Conservation (phyloP, 2,329 filamentous ascomycete genomes). For the Pseudodiploospora longispora region DNA sequence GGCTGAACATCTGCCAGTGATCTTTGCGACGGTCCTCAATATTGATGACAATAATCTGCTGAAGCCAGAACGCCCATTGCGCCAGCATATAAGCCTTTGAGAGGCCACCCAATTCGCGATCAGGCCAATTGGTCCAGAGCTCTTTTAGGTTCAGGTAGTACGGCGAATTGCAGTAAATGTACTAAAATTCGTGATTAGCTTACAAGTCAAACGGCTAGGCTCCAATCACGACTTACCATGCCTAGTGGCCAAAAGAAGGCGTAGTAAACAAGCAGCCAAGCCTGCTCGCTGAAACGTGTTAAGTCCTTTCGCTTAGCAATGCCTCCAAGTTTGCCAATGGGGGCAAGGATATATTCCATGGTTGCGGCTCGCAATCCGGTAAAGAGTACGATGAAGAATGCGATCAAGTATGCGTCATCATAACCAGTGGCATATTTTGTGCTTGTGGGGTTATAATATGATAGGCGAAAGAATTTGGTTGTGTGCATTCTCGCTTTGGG, state of each 20-base stretch:
- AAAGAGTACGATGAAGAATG: conserved; percentile 74
- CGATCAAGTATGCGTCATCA: conserved; percentile 71
- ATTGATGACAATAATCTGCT: conserved; percentile 89
- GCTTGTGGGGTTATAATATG: conserved; percentile 65
- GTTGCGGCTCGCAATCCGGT: conserved; percentile 74
- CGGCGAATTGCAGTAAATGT: conserved; percentile 68
- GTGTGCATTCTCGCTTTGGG: conserved; percentile 72
- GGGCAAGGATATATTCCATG: conserved; percentile 82
- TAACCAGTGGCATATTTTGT: conserved; percentile 67
- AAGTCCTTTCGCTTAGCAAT: conserved; percentile 68
- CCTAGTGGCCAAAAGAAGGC: conserved; percentile 73
- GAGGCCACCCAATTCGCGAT: conserved; percentile 62
- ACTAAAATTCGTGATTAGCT: conserved; percentile 39
- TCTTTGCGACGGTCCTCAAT: conserved; percentile 94
- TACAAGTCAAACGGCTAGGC: neutral
- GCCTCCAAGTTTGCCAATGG: conserved; percentile 64
- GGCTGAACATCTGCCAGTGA: conserved; percentile 89
- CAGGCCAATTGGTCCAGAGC: conserved; percentile 81
- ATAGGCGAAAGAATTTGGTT: conserved; percentile 80
- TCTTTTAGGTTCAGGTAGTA: conserved; percentile 71
- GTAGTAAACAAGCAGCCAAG: conserved; percentile 84
- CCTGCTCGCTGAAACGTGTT: conserved; percentile 87
- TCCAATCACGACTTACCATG: conserved; percentile 50
- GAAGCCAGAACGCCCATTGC: conserved; percentile 87
- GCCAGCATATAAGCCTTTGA: conserved; percentile 86